These are phyloP conservation scores for Paralagenidium karlingii DNA, from an alignment of 352 stramenopile species.

Conservation along the genomic window DNA sequence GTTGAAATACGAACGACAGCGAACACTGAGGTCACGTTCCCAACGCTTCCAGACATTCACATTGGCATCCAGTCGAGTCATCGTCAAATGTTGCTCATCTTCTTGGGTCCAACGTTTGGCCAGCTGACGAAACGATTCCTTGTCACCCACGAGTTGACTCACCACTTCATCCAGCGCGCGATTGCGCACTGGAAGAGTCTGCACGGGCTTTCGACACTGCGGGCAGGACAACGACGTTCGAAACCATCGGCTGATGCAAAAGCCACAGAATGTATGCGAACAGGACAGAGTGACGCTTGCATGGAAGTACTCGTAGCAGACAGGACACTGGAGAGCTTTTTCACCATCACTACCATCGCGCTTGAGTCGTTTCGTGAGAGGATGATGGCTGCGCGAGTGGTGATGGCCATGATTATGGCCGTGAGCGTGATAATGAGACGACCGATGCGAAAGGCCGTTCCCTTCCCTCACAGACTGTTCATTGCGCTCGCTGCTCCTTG, in stretches of 20 bases:
- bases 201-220: slow-evolving; percentile 53
- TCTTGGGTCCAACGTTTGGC: too few species aligned
- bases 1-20: too few species aligned
- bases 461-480: neutral
- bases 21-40: too few species aligned
- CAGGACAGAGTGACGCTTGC: slow-evolving; percentile 63
- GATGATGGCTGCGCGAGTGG: neutral
- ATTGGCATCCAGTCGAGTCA: too few species aligned
- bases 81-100: too few species aligned
- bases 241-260: slow-evolving; percentile 74
- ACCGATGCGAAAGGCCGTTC: neutral
- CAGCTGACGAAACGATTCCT: slow-evolving; percentile 27
- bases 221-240: slow-evolving; percentile 59
- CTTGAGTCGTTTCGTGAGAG: neutral
- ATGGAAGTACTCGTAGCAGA: slow-evolving; percentile 77
- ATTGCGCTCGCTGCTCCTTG: too few species aligned
- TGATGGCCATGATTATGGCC: neutral
- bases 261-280: slow-evolving; percentile 75
- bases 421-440: neutral
- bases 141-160: slow-evolving; percentile 44
- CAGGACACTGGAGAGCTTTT: slow-evolving; percentile 61
- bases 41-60: too few species aligned
- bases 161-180: slow-evolving; percentile 73
- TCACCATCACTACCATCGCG: slow-evolving; percentile 26
- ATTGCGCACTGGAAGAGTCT: slow-evolving; percentile 60